A percentile compares a stretch with the other conserved stretches of the same genome.
Evolutionary conservation across 371 early-diverging fungal genomes (phyloP).

Genomic region (Mortierella sp.): DNA sequence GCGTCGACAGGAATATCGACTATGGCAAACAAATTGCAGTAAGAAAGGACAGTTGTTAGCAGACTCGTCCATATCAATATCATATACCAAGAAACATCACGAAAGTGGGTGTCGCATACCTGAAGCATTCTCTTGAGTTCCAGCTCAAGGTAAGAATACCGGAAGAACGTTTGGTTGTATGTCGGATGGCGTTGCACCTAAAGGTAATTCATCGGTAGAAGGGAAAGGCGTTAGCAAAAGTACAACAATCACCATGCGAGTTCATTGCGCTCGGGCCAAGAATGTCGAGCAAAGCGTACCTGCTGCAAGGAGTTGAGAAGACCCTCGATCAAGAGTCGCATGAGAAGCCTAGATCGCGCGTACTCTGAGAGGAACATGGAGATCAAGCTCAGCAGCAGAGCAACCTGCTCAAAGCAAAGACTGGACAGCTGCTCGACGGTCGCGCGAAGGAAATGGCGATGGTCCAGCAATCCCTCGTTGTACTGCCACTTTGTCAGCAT

Average conservation of each 20-base stretch:
- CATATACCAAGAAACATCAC: neutral
- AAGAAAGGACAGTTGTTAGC: neutral
- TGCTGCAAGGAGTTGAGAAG: slow-evolving; percentile 67
- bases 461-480: slow-evolving; percentile 79
- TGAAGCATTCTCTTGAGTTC: slow-evolving; percentile 71
- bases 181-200: slow-evolving; percentile 56
- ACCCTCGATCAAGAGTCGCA: slow-evolving; percentile 74
- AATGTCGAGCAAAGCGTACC: slow-evolving; percentile 54
- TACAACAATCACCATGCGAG: neutral
- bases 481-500: slow-evolving; percentile 79
- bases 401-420: slow-evolving; percentile 70
- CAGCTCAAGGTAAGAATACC: slow-evolving; percentile 61
- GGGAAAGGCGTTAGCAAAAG: neutral
- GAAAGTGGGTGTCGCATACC: no score
- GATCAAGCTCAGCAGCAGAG: slow-evolving; percentile 74
- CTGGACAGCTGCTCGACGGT: slow-evolving; percentile 68
- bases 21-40: slow-evolving; percentile 18
- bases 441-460: slow-evolving; percentile 74
- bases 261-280: neutral
- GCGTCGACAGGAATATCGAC: slow-evolving; percentile 72
- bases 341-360: slow-evolving; percentile 74
- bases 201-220: neutral
- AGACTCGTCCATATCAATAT: no score
- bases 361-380: slow-evolving; percentile 78
- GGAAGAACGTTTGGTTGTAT: slow-evolving; percentile 37